These are phyloP conservation scores for Talaromyces sp. DNA, from an alignment of 2,329 filamentous ascomycete species.

Conservation along the genomic window DNA sequence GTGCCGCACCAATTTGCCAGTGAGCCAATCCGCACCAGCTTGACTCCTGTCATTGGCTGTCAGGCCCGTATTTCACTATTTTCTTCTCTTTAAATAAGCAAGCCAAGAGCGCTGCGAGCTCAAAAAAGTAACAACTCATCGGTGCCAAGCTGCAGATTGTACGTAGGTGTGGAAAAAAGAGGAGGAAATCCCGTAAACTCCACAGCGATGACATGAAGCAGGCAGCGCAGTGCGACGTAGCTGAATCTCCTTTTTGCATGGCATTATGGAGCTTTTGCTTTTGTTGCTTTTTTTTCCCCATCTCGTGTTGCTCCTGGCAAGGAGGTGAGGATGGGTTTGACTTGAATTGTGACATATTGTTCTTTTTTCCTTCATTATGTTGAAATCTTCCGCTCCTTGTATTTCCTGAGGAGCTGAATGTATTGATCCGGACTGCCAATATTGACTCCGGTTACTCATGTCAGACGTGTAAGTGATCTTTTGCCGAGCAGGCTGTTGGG, in stretches of 20 bases:
- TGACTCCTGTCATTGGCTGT: background rate
- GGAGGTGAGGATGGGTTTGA: background rate
- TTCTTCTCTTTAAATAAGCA: background rate
- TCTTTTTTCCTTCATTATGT: background rate
- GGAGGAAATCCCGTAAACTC: background rate
- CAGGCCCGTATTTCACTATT: background rate
- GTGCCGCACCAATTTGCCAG: background rate
- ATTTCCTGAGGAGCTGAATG: background rate
- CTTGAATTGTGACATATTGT: background rate
- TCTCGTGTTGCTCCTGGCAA: background rate
- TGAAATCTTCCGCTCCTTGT: background rate
- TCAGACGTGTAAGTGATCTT: background rate
- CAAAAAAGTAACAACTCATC: slow-evolving; percentile 3
- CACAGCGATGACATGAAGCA: background rate
- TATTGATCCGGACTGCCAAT: background rate
- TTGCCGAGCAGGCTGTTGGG: background rate
- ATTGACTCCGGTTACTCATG: background rate
- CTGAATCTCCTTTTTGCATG: slow-evolving; percentile 6
- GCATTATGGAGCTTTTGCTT: background rate
- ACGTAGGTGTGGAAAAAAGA: background rate
- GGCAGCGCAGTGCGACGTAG: background rate
- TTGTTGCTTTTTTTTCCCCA: background rate
- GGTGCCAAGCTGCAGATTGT: slow-evolving; percentile 2
- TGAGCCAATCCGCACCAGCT: background rate
- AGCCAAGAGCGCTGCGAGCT: slow-evolving; percentile 5